Evolutionary conservation across 345 rosid species (phyloP).

Genomic region (Sisymbrium altissimum): DNA sequence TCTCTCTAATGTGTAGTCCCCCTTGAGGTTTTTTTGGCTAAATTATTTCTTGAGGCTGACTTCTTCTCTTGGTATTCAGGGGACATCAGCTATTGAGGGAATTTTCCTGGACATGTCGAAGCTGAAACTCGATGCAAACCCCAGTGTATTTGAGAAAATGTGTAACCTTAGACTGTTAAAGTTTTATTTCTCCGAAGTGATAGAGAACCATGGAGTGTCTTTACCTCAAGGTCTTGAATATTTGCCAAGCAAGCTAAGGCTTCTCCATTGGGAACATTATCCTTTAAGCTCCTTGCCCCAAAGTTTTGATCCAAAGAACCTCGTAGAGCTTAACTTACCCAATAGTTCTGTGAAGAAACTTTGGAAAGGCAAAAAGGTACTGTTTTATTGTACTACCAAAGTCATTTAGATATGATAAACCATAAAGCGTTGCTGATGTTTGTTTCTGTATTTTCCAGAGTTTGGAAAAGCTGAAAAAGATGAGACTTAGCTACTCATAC

Average conservation of each 20-base stretch:
- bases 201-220: neutral
- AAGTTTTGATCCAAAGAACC: constrained; percentile 17
- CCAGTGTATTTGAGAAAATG: constrained; percentile 20
- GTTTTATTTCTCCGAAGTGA: neutral
- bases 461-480: constrained; percentile 19
- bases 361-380: constrained; percentile 33
- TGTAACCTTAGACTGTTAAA: constrained; percentile 21
- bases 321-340: constrained; percentile 27
- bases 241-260: constrained; percentile 26
- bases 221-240: constrained; percentile 9
- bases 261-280: constrained; percentile 28
- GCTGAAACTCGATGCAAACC: neutral
- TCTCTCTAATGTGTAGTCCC: neutral
- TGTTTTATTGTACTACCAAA: neutral
- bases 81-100: constrained; percentile 32
- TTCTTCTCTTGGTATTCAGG: constrained; percentile 24
- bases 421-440: neutral
- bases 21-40: neutral
- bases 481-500: constrained; percentile 16
- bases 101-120: constrained; percentile 21
- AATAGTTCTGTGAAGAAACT: constrained; percentile 9
- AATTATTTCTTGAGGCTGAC: neutral
- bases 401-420: neutral
- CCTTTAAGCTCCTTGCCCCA: constrained; percentile 32
- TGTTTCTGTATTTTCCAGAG: constrained; percentile 9